Percentiles rank a stretch among this genome's conserved stretches.
phyloP scores from a whole-genome alignment of 345 rosid species.

The Linum usitatissimum region DNA sequence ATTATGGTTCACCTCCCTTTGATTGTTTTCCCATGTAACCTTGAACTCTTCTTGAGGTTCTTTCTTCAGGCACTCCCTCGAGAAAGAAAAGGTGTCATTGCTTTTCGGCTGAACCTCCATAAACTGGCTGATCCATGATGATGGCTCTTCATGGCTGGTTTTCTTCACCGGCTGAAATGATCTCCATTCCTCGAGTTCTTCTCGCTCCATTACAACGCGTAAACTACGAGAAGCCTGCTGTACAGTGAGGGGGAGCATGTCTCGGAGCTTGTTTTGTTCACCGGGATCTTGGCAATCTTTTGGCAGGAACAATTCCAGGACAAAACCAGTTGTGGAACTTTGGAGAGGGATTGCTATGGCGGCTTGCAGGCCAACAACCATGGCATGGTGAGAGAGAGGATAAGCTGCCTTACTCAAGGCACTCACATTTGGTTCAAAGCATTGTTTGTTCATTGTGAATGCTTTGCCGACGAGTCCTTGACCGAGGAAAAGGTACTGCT shows the following conservation, averaged over 20 bases:
- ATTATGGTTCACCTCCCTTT: slow-evolving; percentile 18
- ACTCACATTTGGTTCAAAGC: slow-evolving; percentile 55
- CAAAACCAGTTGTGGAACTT: slow-evolving; percentile 44
- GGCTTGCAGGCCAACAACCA: slow-evolving; percentile 54
- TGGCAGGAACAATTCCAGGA: slow-evolving; percentile 79
- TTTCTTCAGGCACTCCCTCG: slow-evolving; percentile 45
- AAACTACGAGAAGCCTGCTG: slow-evolving; percentile 44
- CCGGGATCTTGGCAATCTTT: slow-evolving; percentile 39
- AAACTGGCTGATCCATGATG: slow-evolving; percentile 49
- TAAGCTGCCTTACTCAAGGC: slow-evolving; percentile 57
- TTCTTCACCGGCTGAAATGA: no score
- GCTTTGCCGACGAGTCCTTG: slow-evolving; percentile 87
- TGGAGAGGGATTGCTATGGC: slow-evolving; percentile 70
- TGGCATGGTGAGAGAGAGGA: slow-evolving; percentile 82
- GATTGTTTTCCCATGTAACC: slow-evolving; percentile 35
- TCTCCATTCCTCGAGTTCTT: slow-evolving; percentile 41
- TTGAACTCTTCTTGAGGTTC: slow-evolving; percentile 51
- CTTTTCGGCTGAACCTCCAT: slow-evolving; percentile 52
- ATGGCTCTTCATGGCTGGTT: slow-evolving; percentile 27
- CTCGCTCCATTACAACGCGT: slow-evolving; percentile 36
- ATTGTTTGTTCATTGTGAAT: slow-evolving; percentile 40
- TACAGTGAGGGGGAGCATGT: slow-evolving; percentile 33
- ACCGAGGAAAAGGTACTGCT: slow-evolving; percentile 60
- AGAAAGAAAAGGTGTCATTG: slow-evolving; percentile 47
- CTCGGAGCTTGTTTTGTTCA: slow-evolving; percentile 39